Conservation (phyloP, 2,329 filamentous ascomycete genomes). For the Penicillium decumbens region DNA sequence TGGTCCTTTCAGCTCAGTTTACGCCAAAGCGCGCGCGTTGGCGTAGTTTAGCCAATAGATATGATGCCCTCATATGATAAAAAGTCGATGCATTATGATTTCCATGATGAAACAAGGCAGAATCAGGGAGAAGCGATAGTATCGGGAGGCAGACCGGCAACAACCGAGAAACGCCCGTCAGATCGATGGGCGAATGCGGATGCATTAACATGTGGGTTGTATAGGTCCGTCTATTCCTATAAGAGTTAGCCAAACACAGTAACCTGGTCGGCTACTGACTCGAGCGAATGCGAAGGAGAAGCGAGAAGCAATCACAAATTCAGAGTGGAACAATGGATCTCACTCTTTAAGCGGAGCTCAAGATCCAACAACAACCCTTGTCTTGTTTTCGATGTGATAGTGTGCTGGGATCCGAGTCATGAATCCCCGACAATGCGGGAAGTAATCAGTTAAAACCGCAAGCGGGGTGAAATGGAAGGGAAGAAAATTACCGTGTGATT, state of each 20-base stretch:
- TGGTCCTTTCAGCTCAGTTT: background rate
- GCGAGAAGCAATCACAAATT: conserved; percentile 13
- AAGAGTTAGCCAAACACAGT: conserved; percentile 11
- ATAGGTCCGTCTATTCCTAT: conserved; percentile 11
- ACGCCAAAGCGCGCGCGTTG: conserved; percentile 9
- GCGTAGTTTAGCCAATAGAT: conserved; percentile 1
- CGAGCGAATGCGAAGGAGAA: conserved; percentile 10
- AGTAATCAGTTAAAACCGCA: background rate
- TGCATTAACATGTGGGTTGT: background rate
- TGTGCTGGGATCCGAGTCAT: background rate
- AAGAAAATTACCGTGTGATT: background rate
- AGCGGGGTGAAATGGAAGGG: background rate
- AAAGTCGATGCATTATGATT: background rate
- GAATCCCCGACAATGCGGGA: background rate
- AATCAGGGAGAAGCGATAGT: background rate
- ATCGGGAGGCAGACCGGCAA: conserved; percentile 4
- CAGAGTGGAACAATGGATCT: conserved; percentile 11
- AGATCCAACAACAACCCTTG: too few relatives aligned
- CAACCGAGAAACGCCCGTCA: conserved; percentile 12
- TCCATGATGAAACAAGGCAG: background rate
- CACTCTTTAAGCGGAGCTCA: too few relatives aligned
- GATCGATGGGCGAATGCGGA: conserved; percentile 9
- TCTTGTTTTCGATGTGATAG: background rate
- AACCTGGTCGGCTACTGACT: conserved; percentile 3
- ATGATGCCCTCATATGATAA: background rate